Evolutionary conservation across 768 basidiomycete species (phyloP), one percentile per base, ranked within the genome.

Genomic region (Leccinellum albellum): DNA sequence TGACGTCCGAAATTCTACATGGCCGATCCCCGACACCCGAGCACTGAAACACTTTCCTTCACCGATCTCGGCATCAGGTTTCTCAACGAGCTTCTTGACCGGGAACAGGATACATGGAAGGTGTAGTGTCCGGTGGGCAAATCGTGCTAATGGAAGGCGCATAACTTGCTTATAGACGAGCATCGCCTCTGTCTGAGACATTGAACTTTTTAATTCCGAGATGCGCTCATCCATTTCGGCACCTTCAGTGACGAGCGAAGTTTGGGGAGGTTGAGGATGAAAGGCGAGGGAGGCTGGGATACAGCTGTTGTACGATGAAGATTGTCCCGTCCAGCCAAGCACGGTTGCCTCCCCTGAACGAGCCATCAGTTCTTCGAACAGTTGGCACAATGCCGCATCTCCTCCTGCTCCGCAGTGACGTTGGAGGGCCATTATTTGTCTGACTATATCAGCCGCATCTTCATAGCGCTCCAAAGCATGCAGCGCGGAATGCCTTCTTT

Each of bases 271-370:
- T 21, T 28, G 37, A 2, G 14, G 37, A 12, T 62, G 58, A 7
- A 53, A 46, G 0, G 23, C 31, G 21, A 62, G 40, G 12, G 53
- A 32, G 6, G 15, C 33, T 0, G 61, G 60, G 24, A 62, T 53
- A 23, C 61, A 62, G 10, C 60, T 63, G 12, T 63, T 63, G 24
- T 63, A 63, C 8, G 29, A 3, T 1, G 61, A 63, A 3, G 61
- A 40, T 15, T 50, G 31, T 13, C 61, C 61, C 4, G 31, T 21
- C 62, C 62, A 63, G 15, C 15, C 33, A 15, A 35, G 33, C 33
- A 35, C 15, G 15, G 33, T 35, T 35, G 15, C 14, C 17, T 35
- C 21, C 0, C 57, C 54, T 2, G 44, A 53, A 14, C 62, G 61
- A 3, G 37, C 4, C 7, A 63, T 42, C 12, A 63, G 3, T 46